Evolutionary conservation across 257 asterid species (phyloP).

Genomic region (Handroanthus guayacan): DNA sequence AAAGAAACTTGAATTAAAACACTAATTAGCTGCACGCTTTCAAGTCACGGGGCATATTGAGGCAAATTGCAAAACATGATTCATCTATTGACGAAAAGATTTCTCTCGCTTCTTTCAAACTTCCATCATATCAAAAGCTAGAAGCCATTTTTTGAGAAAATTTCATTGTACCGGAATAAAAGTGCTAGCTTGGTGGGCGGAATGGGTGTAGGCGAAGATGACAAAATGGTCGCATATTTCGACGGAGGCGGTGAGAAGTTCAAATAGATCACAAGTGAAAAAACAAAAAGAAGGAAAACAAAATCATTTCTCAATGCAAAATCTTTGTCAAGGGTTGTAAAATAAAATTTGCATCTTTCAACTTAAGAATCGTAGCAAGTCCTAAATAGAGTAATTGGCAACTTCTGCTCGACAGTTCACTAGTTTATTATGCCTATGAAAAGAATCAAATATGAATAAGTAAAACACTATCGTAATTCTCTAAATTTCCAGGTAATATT

Average conservation of each 20-base stretch:
- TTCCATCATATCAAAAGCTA: not conserved
- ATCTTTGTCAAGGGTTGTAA: not conserved
- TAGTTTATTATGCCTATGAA: not conserved
- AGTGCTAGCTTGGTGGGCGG: not conserved
- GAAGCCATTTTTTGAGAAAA: not conserved
- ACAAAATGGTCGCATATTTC: not conserved
- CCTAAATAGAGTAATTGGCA: not conserved
- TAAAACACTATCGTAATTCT: not conserved
- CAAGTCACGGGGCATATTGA: not conserved
- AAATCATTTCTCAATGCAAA: not conserved
- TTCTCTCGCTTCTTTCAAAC: not conserved
- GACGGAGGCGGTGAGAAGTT: not conserved
- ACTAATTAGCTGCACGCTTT: not conserved
- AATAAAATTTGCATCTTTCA: not conserved
- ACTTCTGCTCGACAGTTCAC: not conserved
- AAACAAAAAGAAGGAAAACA: not conserved
- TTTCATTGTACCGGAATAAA: not conserved
- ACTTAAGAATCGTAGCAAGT: not conserved
- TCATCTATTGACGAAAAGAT: too few relatives aligned
- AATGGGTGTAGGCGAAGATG: not conserved
- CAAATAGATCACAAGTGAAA: not conserved
- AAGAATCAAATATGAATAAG: not conserved
- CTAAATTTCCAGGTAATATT: not conserved
- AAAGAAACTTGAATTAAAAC: slow-evolving; percentile 1
- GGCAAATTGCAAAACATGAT: not conserved